Evolutionary conservation across 148 eudicot species (phyloP), one percentile per base, ranked within the genome.

Genomic region (Silene uniflora): DNA sequence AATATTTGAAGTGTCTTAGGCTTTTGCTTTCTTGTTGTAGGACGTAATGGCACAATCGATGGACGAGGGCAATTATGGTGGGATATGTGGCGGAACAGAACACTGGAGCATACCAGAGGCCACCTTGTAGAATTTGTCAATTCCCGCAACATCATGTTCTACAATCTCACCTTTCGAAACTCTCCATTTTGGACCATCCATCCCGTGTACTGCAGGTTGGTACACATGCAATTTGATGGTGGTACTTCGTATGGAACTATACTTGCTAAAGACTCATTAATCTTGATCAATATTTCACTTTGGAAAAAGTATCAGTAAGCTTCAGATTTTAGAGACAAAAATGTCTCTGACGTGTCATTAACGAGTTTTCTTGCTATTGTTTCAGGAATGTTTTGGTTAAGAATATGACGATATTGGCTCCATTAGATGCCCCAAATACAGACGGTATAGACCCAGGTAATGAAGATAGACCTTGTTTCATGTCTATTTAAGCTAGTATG

Each of bases 161-260:
- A 88, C 78, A 95, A 92, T 83, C 98, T 95, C 77, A 95, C 98
- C 25, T 91, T 95, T 81, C 86, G 76, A 54, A 91, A 95, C 77
- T 95, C 99, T 75, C 99, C 99, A 3, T 95, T 95, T 71, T 95
- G 99, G 99, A 95, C 99, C 42, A 76, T 95, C 81, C 99, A 95
- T 86, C 99, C 99, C 71, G 92, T 95, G 61, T 95, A 95, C 77
- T 87, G 94, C 98, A 95, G 99, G 99, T 92, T 62, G 29, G 80
- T 78, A 47, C 49, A 67, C 22, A 23, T 0, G 6, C 18, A 4
- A 14, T 61, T 23, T 67, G 17, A 16, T 60, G 18, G 60, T 61
- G 65, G 21, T 58, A 18, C 16, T 67, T 39, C n/a, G 17, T 66
- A 9, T 7, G 1, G 4, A 23, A 22, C 12, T 22, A 66, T 67